Evolutionary conservation across 2,329 filamentous ascomycete species (phyloP).

Genomic region (Raffaelea ambrosiae): DNA sequence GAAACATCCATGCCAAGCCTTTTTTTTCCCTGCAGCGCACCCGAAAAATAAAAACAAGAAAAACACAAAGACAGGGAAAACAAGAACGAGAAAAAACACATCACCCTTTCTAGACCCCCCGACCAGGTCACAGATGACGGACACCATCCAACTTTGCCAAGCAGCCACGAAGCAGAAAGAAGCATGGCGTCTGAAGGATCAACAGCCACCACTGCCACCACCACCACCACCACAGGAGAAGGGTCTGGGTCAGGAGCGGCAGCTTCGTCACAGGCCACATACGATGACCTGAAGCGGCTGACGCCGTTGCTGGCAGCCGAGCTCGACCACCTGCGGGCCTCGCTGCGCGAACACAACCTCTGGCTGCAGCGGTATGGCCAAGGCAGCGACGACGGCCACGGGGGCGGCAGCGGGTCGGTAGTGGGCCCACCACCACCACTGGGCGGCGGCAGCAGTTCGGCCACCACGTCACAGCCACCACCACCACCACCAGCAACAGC

Average conservation of each 20-base stretch:
- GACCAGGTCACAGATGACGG: no score
- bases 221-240: no score
- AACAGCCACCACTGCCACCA: no score
- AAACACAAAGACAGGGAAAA: no score
- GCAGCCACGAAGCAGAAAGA: no score
- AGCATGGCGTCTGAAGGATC: no score
- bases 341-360: conserved; percentile 21
- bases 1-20: no score
- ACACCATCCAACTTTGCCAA: no score
- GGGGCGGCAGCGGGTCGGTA: neutral
- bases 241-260: neutral
- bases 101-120: no score
- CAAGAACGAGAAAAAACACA: no score
- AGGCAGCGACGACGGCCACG: conserved; percentile 1
- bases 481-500: neutral
- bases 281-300: conserved; percentile 18
- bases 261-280: conserved; percentile 13
- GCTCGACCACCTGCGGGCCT: conserved; percentile 19
- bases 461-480: neutral
- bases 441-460: neutral
- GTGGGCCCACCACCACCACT: neutral
- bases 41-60: no score
- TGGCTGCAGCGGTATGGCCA: conserved; percentile 21
- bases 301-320: conserved; percentile 19
- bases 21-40: no score